Evolutionary conservation across 805 yeast species (phyloP), one percentile per base, ranked within the genome.

Genomic region (Maudiozyma serrabonitensis): DNA sequence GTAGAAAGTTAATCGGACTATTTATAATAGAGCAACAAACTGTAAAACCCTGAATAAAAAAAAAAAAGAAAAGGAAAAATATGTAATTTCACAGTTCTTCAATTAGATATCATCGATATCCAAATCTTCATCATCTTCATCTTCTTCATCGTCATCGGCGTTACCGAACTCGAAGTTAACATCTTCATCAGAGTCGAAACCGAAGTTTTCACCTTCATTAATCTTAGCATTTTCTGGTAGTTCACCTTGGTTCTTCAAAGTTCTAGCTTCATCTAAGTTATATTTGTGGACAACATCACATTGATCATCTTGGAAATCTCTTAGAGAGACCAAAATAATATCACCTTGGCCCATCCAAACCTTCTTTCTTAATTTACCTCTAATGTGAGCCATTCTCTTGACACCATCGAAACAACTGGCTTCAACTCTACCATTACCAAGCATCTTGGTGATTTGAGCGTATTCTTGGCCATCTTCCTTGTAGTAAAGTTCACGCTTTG

Each of bases 331-430:
- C 66, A 93, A 75, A 59, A 93, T 88, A 61, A 93, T 93, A 69
- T 93, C 99, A 75, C 99, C 99, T 70, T 89, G 98, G 45, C 87
- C 87, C 88, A 93, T 90, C 99, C 99, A 93, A 53, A 93, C 99
- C 80, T 91, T 93, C 84, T 93, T 93, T 80, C 99, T 87, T 74
- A 93, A 80, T 69, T 93, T 93, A 63, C 99, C 99, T 79, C 99
- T 87, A 66, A 93, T 93, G 68, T 91, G 99, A 18, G 95, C 99
- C 80, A 89, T 80, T 76, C 99, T 83, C 68, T 82, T 87, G 59
- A 77, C 75, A 56, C 95, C 96, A 66, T 93, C 99, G 65, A 93
- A 93, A 74, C 99, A 93, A 46, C 82, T 70, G 49, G 95, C 96
- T 69, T 90, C 96, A 49, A 93, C 84, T 72, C 99, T 82, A 57